Evolutionary conservation across 164 flowering plant species (phyloP).

Genomic region (Houttuynia cordata): DNA sequence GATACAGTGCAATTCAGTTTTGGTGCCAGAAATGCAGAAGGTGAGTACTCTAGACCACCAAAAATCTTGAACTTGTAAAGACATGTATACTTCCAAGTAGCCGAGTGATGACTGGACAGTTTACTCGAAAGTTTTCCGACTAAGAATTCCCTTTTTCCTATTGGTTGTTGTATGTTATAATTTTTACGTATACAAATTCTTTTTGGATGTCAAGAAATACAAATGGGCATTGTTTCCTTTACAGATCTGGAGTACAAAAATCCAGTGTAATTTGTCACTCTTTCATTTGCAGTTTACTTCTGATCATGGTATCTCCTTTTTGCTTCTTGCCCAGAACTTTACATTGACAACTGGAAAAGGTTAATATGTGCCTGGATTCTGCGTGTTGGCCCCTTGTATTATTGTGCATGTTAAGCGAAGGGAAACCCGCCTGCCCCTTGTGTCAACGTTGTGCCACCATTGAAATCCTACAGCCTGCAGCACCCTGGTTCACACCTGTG

Average conservation of each 20-base stretch:
- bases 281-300: no score
- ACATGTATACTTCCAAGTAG: not conserved
- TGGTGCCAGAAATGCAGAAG: not conserved
- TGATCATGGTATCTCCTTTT: no score
- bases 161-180: not conserved
- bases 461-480: no score
- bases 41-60: not conserved
- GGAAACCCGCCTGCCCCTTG: no score
- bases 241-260: not conserved
- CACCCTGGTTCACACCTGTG: no score
- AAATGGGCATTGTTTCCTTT: constrained; percentile 1
- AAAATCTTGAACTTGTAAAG: not conserved
- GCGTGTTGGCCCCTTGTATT: no score
- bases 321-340: no score
- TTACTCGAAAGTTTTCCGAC: not conserved
- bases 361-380: no score
- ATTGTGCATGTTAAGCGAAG: no score
- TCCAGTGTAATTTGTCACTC: no score
- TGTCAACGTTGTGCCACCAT: no score
- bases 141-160: not conserved
- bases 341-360: no score
- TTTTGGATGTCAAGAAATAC: not conserved
- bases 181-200: not conserved
- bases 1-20: not conserved
- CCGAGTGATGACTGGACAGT: not conserved